These are phyloP conservation scores for Aeschynomene evenia DNA, from an alignment of 306 rosid species.

Conservation along the genomic window DNA sequence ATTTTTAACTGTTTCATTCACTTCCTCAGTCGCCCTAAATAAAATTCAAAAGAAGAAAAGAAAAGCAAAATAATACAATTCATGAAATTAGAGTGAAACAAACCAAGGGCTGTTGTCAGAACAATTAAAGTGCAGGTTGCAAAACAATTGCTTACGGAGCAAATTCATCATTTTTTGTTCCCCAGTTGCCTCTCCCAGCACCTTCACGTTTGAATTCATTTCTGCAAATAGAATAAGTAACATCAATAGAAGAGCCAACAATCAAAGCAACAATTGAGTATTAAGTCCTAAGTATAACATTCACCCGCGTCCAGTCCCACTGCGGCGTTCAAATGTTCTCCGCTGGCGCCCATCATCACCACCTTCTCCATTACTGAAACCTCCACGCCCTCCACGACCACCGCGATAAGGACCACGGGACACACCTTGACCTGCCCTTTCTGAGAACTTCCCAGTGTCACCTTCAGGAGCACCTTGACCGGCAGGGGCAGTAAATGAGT, in stretches of 20 bases:
- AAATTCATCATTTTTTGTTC: constrained; percentile 54
- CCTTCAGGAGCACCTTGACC: constrained; percentile 53
- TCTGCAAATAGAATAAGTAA: constrained; percentile 36
- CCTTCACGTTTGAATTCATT: constrained; percentile 70
- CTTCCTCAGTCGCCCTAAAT: constrained; percentile 52
- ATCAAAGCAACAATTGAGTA: not conserved
- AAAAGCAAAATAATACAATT: not conserved
- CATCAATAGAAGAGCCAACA: not conserved
- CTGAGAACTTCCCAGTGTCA: constrained; percentile 41
- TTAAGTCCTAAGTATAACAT: not conserved
- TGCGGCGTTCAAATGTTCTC: constrained; percentile 62
- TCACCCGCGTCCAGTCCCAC: constrained; percentile 79
- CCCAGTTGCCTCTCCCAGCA: constrained; percentile 80
- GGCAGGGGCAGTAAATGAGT: constrained; percentile 31
- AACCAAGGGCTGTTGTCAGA: not conserved
- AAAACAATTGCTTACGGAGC: constrained; percentile 39
- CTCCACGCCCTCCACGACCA: constrained; percentile 68
- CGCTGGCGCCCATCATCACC: constrained; percentile 60
- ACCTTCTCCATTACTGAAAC: constrained; percentile 53
- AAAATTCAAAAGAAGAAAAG: not conserved
- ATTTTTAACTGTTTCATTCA: constrained; percentile 49
- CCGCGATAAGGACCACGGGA: constrained; percentile 63
- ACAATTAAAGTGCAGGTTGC: not conserved
- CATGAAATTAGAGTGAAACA: not conserved
- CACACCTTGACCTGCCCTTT: constrained; percentile 56